These are phyloP conservation scores for Diversispora epigaea DNA, from an alignment of 192 early-diverging fungal species.

Conservation along the genomic window DNA sequence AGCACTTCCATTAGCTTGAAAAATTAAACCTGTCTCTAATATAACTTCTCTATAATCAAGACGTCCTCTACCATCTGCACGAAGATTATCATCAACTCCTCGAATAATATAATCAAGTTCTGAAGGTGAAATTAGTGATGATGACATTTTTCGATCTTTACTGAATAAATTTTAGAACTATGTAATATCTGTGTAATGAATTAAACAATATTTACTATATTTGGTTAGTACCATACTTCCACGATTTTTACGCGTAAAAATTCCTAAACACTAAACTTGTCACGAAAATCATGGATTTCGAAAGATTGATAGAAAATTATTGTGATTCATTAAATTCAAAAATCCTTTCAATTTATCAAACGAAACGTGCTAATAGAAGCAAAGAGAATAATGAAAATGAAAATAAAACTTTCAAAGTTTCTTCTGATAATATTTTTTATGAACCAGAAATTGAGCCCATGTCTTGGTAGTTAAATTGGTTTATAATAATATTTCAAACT, in stretches of 20 bases:
- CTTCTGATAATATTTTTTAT: neutral
- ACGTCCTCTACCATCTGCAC: constrained; percentile 84
- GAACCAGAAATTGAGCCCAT: neutral
- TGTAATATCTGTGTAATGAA: too few species aligned
- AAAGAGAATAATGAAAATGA: neutral
- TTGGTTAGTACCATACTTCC: too few species aligned
- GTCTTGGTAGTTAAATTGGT: neutral
- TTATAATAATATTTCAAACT: neutral
- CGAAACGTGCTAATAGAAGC: neutral
- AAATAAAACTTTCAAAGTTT: neutral
- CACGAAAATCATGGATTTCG: neutral
- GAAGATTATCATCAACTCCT: constrained; percentile 76
- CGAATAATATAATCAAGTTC: constrained; percentile 82
- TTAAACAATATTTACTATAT: too few species aligned
- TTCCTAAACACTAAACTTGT: too few species aligned
- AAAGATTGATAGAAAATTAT: neutral
- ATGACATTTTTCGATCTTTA: constrained; percentile 41
- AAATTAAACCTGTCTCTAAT: constrained; percentile 84
- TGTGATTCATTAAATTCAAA: neutral
- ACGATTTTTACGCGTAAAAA: too few species aligned
- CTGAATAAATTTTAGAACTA: too few species aligned
- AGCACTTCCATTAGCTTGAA: constrained; percentile 88
- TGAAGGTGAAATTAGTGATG: constrained; percentile 65
- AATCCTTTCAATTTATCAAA: neutral
- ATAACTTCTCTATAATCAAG: constrained; percentile 74